phyloP scores from a whole-genome alignment of 768 basidiomycete genomes.

The Amanita rubescens region DNA sequence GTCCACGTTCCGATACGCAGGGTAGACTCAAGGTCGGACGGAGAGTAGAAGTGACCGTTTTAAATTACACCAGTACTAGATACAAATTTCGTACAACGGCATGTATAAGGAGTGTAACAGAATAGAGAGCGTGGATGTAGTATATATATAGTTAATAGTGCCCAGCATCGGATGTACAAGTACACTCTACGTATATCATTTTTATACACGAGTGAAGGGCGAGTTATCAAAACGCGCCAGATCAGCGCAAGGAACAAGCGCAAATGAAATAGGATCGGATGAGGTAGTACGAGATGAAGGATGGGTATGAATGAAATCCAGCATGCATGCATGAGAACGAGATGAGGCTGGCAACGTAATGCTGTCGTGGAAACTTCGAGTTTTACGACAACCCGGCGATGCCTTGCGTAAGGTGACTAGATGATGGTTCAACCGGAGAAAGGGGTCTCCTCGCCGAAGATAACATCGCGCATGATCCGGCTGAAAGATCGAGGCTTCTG shows the following conservation, averaged over 20 bases:
- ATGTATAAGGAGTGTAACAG: background rate
- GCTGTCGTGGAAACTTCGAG: no score
- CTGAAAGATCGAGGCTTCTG: conserved; percentile 22
- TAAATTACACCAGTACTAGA: background rate
- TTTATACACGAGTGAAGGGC: background rate
- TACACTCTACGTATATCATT: background rate
- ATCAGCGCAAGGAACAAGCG: background rate
- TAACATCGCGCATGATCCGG: conserved; percentile 26
- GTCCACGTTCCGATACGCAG: no score
- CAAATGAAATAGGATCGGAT: no score
- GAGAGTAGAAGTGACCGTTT: background rate
- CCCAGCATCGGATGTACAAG: background rate
- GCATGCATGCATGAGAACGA: background rate
- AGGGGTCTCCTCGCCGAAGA: conserved; percentile 10
- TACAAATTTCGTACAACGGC: background rate
- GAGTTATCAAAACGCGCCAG: background rate
- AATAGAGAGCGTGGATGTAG: background rate
- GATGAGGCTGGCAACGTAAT: no score
- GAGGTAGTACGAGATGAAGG: no score
- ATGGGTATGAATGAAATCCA: no score
- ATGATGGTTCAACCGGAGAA: background rate
- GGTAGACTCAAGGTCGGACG: no score
- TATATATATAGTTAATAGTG: no score
- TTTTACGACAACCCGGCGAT: no score
- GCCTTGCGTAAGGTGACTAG: background rate